phyloP scores from a whole-genome alignment of 768 basidiomycete species.

The Lactarius trivialis region DNA sequence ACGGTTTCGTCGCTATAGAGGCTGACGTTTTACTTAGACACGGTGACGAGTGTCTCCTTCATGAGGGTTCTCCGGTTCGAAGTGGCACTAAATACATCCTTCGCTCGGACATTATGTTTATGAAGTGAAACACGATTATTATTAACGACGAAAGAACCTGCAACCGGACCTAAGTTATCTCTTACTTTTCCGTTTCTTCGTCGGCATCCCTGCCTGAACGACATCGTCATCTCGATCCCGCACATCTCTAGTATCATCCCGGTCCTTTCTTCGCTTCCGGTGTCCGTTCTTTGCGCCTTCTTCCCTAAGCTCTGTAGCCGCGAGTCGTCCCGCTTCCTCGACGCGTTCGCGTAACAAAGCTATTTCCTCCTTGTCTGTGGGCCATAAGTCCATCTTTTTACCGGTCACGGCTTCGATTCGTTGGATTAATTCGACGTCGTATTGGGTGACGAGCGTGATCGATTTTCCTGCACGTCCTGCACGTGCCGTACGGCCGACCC shows the following conservation, averaged over 20 bases:
- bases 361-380: slow-evolving; percentile 83
- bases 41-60: slow-evolving; percentile 64
- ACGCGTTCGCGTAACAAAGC: slow-evolving; percentile 83
- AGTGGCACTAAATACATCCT: slow-evolving; percentile 65
- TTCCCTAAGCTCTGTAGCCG: slow-evolving; percentile 79
- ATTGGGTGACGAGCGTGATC: slow-evolving; percentile 96
- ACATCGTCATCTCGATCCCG: slow-evolving; percentile 90
- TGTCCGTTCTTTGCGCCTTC: slow-evolving; percentile 45
- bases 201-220: slow-evolving; percentile 85
- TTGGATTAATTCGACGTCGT: slow-evolving; percentile 94
- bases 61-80: slow-evolving; percentile 61
- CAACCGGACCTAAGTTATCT: slow-evolving; percentile 26
- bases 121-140: slow-evolving; percentile 27
- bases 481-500: slow-evolving; percentile 95
- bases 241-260: slow-evolving; percentile 58
- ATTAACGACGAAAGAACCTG: neutral
- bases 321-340: slow-evolving; percentile 72
- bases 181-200: slow-evolving; percentile 49
- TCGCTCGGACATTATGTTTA: slow-evolving; percentile 68
- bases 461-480: slow-evolving; percentile 97
- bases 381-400: slow-evolving; percentile 88
- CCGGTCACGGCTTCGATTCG: slow-evolving; percentile 89
- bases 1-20: neutral
- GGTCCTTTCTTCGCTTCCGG: slow-evolving; percentile 45
- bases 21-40: slow-evolving; percentile 39